Percentiles rank a stretch among this genome's conserved stretches.
These are phyloP conservation scores for Salix koriyanagi DNA, from an alignment of 345 rosid genomes.

Conservation along the genomic window DNA sequence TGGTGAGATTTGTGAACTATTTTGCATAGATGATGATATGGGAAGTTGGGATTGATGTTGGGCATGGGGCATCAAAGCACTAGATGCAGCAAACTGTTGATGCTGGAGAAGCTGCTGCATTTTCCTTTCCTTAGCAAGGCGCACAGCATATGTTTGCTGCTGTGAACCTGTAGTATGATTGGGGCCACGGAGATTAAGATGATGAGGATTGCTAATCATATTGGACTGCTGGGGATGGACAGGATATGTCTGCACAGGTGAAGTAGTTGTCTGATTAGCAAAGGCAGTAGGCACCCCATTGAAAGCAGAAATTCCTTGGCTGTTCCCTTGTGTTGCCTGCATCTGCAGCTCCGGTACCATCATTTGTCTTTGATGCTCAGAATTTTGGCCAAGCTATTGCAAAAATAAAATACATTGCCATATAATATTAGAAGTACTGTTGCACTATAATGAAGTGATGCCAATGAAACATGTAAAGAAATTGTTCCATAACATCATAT, in stretches of 20 bases:
- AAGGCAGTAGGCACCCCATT: slow-evolving; percentile 65
- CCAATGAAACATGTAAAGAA: background rate
- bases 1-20: slow-evolving; percentile 60
- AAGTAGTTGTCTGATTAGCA: slow-evolving; percentile 60
- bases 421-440: background rate
- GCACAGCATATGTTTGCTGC: slow-evolving; percentile 66
- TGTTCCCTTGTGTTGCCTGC: slow-evolving; percentile 69
- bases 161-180: slow-evolving; percentile 60
- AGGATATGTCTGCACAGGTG: slow-evolving; percentile 59
- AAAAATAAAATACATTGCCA: slow-evolving; percentile 20
- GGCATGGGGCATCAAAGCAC: slow-evolving; percentile 51
- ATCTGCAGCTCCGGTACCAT: slow-evolving; percentile 58
- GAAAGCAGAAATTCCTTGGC: slow-evolving; percentile 63
- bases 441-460: background rate
- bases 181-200: slow-evolving; percentile 59
- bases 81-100: slow-evolving; percentile 55
- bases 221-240: slow-evolving; percentile 68
- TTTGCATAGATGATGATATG: slow-evolving; percentile 64
- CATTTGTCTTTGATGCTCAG: slow-evolving; percentile 58
- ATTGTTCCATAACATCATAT: background rate
- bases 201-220: slow-evolving; percentile 51
- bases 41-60: slow-evolving; percentile 70
- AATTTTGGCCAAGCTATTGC: slow-evolving; percentile 45
- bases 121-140: slow-evolving; percentile 64
- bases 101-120: slow-evolving; percentile 73